These are phyloP conservation scores for Massariosphaeria phaeospora DNA, from an alignment of 495 filamentous ascomycete species.

Conservation along the genomic window DNA sequence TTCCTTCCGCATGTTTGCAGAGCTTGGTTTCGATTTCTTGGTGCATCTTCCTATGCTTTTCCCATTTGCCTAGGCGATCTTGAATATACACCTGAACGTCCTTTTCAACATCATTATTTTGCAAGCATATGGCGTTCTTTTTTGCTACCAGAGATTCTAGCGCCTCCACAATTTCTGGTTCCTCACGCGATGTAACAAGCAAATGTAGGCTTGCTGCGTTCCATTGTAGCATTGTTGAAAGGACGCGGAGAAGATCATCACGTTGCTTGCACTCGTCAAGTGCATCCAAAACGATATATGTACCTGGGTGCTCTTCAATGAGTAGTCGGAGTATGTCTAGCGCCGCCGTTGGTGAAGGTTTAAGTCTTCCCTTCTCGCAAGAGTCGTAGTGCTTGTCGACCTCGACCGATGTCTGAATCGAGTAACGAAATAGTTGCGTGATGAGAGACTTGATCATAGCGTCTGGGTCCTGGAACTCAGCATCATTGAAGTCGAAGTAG, in stretches of 20 bases:
- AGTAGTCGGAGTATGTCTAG: slow-evolving; percentile 5
- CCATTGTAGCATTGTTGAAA: slow-evolving; percentile 16
- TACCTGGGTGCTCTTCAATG: slow-evolving; percentile 1
- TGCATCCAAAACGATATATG: slow-evolving; percentile 29
- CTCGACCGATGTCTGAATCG: neutral
- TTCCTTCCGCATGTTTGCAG: slow-evolving; percentile 21
- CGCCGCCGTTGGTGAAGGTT: slow-evolving; percentile 16
- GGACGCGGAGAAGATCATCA: slow-evolving; percentile 8
- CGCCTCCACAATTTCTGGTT: slow-evolving; percentile 25
- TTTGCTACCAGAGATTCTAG: slow-evolving; percentile 4
- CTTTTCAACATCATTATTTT: slow-evolving; percentile 18
- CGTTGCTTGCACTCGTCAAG: slow-evolving; percentile 27
- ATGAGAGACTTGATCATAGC: slow-evolving; percentile 6
- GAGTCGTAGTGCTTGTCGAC: slow-evolving; percentile 7
- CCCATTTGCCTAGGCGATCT: slow-evolving; percentile 18
- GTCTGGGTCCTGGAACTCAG: neutral
- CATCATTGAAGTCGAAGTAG: slow-evolving; percentile 22
- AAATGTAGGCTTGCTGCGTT: slow-evolving; percentile 16
- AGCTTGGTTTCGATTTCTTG: slow-evolving; percentile 14
- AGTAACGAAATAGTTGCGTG: slow-evolving; percentile 18
- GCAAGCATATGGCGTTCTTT: slow-evolving; percentile 12
- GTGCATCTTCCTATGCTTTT: slow-evolving; percentile 1
- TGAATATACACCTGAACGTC: slow-evolving; percentile 27
- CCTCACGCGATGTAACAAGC: slow-evolving; percentile 25
- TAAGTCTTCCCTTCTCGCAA: slow-evolving; percentile 6